Evolutionary conservation across 2,329 filamentous ascomycete genomes (phyloP), one percentile per base, ranked within the genome.

Genomic region (Tolypocladium pustulatum): DNA sequence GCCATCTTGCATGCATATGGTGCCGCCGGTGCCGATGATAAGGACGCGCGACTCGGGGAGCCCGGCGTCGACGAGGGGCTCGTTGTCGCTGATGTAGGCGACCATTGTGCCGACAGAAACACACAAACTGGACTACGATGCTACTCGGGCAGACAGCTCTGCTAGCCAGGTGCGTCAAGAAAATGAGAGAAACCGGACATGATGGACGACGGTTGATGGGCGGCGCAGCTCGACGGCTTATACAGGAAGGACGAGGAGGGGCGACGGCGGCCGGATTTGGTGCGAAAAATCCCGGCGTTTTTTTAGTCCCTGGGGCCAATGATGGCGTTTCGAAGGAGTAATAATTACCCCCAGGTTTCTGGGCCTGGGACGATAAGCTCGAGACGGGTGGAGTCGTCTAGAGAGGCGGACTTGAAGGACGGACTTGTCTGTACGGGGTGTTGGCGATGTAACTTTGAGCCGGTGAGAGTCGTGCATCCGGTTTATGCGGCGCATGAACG

Each of bases 1-100:
- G 12, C 90, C 91, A 58, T 86, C 87, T 69, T 88, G 85, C 92
- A 97, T 96, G 75, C 91, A 96, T 67, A 96, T 96, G 8, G 88
- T 91, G 52, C 88, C 89, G 61, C 90, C 91, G 15, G 92, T 96
- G 77, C 95, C 93, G 72, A 96, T 90, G 67, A 96, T 88, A 63
- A 97, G 79, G 15, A 97, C 89, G 60, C 89, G 81, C 30, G 90
- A 90, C 71, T 95, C 90, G 13, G 87, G 88, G 59, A 78, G 78
- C 10, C 68, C 72, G 55, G 64, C 58, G 41, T 62, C 57, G 60
- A 65, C 53, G 49, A 52, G 30, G 20, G 49, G 49, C 41, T 60
- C 32, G 58, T 36, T 10, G 34, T 59, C 56, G 41, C 34, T 25
- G 27, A 37, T 38, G 22, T 57, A 52, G 57, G 27, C 43, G 40